Conservation (phyloP, 2,329 filamentous ascomycete species). For the Clonostachys rosea region DNA sequence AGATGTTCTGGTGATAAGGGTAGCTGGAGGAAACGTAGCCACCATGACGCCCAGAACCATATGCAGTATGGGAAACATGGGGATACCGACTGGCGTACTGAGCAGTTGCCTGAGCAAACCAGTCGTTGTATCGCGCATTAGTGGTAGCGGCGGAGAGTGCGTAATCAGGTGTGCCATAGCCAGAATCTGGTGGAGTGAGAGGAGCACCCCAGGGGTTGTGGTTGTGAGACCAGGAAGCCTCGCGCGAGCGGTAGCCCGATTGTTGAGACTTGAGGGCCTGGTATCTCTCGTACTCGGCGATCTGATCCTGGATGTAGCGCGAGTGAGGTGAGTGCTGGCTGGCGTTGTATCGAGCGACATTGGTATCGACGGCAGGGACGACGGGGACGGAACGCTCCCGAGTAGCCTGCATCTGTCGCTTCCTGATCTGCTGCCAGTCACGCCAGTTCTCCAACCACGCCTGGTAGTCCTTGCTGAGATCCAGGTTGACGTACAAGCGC, state of each 20-base stretch:
- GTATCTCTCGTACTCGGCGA: conserved; percentile 46
- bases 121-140: conserved; percentile 53
- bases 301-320: conserved; percentile 50
- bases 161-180: conserved; percentile 58
- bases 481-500: conserved; percentile 81
- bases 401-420: conserved; percentile 41
- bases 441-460: conserved; percentile 59
- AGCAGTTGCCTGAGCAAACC: conserved; percentile 41
- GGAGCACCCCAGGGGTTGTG: conserved; percentile 42
- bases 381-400: conserved; percentile 45
- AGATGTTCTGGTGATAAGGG: conserved; percentile 36
- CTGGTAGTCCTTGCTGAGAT: conserved; percentile 67
- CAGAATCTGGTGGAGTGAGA: conserved; percentile 56
- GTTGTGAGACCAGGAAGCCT: conserved; percentile 28
- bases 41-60: conserved; percentile 33
- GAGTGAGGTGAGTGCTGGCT: conserved; percentile 28
- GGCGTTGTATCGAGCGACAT: conserved; percentile 31
- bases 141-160: conserved; percentile 48
- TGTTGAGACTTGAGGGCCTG: conserved; percentile 37
- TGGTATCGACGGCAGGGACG: conserved; percentile 41
- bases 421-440: conserved; percentile 51
- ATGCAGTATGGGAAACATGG: conserved; percentile 32
- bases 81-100: conserved; percentile 40
- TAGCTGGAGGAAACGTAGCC: conserved; percentile 34
- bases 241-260: conserved; percentile 35